phyloP scores from a whole-genome alignment of 1,284 basidiomycete species.

The Macrocybe sp. region DNA sequence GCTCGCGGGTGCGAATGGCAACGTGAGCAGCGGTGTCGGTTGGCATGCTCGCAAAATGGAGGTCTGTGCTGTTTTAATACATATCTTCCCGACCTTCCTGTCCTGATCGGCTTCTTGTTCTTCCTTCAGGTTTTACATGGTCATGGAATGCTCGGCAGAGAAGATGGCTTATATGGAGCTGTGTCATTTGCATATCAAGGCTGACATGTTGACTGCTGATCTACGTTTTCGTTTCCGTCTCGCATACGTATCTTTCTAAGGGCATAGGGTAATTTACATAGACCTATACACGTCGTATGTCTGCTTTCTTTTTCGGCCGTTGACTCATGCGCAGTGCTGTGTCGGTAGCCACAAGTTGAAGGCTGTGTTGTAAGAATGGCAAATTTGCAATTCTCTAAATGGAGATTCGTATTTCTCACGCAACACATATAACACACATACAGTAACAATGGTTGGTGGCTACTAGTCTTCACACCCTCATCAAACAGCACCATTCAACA shows the following conservation, averaged over 20 bases:
- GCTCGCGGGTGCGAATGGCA: conserved; percentile 81
- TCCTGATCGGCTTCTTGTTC: conserved; percentile 11
- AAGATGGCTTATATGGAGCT: conserved; percentile 91
- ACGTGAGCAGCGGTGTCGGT: conserved; percentile 85
- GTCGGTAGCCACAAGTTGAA: too few species aligned
- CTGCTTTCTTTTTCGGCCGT: too few species aligned
- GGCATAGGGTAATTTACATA: neutral
- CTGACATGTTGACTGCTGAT: conserved; percentile 27
- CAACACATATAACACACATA: too few species aligned
- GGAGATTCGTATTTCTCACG: too few species aligned
- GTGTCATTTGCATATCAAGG: conserved; percentile 90
- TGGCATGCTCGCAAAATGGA: conserved; percentile 99
- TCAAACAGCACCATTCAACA: too few species aligned
- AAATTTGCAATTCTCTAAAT: too few species aligned
- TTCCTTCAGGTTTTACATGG: conserved; percentile 70
- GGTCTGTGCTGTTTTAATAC: conserved; percentile 41
- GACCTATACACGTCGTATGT: too few species aligned
- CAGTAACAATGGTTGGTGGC: too few species aligned
- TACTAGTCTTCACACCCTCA: too few species aligned
- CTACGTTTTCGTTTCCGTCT: neutral
- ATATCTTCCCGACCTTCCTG: neutral
- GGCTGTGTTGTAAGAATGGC: too few species aligned
- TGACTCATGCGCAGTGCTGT: too few species aligned
- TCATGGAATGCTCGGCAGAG: conserved; percentile 85
- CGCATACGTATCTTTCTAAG: neutral